Base-by-base conservation (phyloP, 768 basidiomycete genomes). In the Boletus vermiculosoides region DNA sequence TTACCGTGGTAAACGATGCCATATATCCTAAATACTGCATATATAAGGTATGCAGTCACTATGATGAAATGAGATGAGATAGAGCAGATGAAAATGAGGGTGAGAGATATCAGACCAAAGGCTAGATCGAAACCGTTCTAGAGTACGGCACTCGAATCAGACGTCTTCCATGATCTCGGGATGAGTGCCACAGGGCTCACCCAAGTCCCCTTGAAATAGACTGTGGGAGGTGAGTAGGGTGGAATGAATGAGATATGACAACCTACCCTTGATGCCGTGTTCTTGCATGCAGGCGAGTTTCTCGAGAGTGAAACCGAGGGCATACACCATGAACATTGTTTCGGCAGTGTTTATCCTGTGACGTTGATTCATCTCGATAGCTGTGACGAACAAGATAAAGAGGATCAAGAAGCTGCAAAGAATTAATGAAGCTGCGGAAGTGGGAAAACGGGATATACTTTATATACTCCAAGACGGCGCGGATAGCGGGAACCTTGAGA, bases 241-340 rank as follows among this genome's bases (percentile, higher is more conserved):
- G 25, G 45, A 36, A 22, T 41, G 16, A 34, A 20, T 11, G 15
- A 20, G 28, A 15, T 3, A 13, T 18, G 23, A 48, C 46, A 23
- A 41, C 68, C 40, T 44, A 90, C 94, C 92, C 82, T 82, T 86
- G 47, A 98, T 85, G 5, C 94, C 95, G 67, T 94, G 94, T 69
- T 98, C 94, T 69, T 97, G 92, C 87, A 96, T 93, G 4, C 93
- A 88, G 22, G 95, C 95, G 10, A 95, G 76, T 69, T 94, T 96
- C 69, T 98, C 95, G 20, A 98, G 78, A 0, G 91, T 83, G 71
- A 97, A 98, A 0, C 94, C 94, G 63, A 86, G 73, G 2, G 83
- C 79, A 66, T 87, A 90, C 4, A 83, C 62, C 84, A 97, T 93
- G 70, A 98, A 98, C 1, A 81, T 46, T 1, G 79, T 63, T 68